Percentiles rank a stretch among this genome's conserved stretches.
Evolutionary conservation across 805 yeast genomes (phyloP).

Genomic region (Kuraishia hungarica): DNA sequence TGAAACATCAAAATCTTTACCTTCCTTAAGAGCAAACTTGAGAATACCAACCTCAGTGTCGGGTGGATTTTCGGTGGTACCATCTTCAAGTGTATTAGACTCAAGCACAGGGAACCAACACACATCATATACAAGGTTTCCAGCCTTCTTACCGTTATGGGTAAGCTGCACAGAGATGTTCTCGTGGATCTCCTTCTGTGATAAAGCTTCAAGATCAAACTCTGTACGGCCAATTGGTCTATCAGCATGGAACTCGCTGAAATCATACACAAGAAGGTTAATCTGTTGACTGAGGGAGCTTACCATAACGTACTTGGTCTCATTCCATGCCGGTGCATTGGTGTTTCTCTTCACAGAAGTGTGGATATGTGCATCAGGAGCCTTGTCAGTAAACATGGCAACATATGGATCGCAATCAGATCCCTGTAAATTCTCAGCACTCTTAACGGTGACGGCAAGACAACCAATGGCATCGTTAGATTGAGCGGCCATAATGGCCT

Average conservation of each 20-base stretch:
- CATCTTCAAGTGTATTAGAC: slow-evolving; percentile 37
- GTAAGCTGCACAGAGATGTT: slow-evolving; percentile 33
- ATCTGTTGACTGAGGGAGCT: slow-evolving; percentile 49
- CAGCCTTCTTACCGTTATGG: slow-evolving; percentile 47
- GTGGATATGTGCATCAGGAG: slow-evolving; percentile 25
- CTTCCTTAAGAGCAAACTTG: slow-evolving; percentile 54
- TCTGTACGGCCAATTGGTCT: slow-evolving; percentile 38
- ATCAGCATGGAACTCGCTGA: slow-evolving; percentile 49
- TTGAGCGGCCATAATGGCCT: slow-evolving; percentile 56
- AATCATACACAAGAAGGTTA: slow-evolving; percentile 44
- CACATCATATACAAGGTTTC: slow-evolving; percentile 49
- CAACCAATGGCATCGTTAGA: slow-evolving; percentile 65
- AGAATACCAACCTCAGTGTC: slow-evolving; percentile 70
- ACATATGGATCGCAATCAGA: slow-evolving; percentile 44
- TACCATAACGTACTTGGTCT: slow-evolving; percentile 52
- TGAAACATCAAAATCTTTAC: slow-evolving; percentile 45
- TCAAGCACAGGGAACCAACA: slow-evolving; percentile 40
- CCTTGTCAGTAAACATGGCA: slow-evolving; percentile 30
- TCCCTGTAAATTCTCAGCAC: slow-evolving; percentile 38
- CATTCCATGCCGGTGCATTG: slow-evolving; percentile 58
- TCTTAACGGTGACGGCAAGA: slow-evolving; percentile 51
- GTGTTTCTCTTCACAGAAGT: slow-evolving; percentile 52
- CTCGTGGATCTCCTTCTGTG: slow-evolving; percentile 43
- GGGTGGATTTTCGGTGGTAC: slow-evolving; percentile 37
- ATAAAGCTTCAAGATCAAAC: slow-evolving; percentile 48